Percentiles rank a stretch among this genome's conserved stretches.
phyloP scores from a whole-genome alignment of 805 yeast genomes.

The Candida namnaoensis region DNA sequence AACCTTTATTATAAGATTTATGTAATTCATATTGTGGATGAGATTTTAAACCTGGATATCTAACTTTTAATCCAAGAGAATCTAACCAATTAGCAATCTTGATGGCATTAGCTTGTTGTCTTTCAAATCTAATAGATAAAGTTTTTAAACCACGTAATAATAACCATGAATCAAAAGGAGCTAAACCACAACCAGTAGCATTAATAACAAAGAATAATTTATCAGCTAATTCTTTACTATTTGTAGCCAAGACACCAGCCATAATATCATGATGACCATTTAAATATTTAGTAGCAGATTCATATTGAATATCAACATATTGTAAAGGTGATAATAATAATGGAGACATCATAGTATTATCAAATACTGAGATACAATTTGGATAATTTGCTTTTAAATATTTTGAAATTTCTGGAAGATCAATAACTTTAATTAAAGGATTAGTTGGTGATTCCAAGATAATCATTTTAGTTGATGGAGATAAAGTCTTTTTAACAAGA shows the following conservation, averaged over 20 bases:
- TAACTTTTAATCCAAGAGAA: conserved; percentile 51
- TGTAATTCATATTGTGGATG: conserved; percentile 83
- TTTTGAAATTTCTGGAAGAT: conserved; percentile 57
- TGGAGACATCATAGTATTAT: conserved; percentile 97
- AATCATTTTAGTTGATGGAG: conserved; percentile 58
- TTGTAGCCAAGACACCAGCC: conserved; percentile 87
- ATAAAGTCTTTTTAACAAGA: conserved; percentile 47
- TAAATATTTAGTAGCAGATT: conserved; percentile 86
- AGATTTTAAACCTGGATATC: conserved; percentile 77
- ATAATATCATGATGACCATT: conserved; percentile 95
- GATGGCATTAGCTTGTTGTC: conserved; percentile 77
- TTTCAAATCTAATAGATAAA: conserved; percentile 74
- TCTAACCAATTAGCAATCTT: conserved; percentile 70
- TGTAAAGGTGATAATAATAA: conserved; percentile 77
- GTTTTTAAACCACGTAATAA: conserved; percentile 85
- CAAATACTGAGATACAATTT: conserved; percentile 69
- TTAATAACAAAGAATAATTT: conserved; percentile 70
- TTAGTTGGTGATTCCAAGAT: conserved; percentile 90
- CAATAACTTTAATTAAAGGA: conserved; percentile 84
- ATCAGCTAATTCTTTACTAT: conserved; percentile 55
- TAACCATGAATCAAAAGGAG: conserved; percentile 92
- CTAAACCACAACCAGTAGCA: conserved; percentile 83
- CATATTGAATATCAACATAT: conserved; percentile 85
- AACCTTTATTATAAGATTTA: conserved; percentile 67
- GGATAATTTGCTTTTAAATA: conserved; percentile 65